Evolutionary conservation across 78 protist genomes (phyloP), one percentile per base, ranked within the genome.

Genomic region (Corallochytrium limacisporum): DNA sequence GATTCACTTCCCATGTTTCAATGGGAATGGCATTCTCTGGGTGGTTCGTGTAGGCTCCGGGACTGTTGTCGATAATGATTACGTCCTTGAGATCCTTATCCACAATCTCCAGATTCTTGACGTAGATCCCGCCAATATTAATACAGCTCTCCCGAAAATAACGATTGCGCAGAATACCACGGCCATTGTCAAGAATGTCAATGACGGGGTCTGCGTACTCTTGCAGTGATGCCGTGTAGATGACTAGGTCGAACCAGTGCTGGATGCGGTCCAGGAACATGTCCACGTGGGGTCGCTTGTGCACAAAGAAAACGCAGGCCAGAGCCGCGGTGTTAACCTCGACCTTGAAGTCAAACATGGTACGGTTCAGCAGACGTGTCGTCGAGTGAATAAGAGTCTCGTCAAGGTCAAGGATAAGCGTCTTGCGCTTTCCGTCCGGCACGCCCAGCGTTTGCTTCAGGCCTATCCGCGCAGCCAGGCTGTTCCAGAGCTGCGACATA

Each of bases 51-150:
- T 78, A 92, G 0, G 91, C 90, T 28, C 78, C 87, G 5, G 97
- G 97, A 24, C 87, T 69, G 49, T 92, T 92, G 69, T 92, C 97
- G 29, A 92, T 66, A 20, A 92, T 77, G 26, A 75, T 53, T 3
- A 69, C 65, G n/a, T 44, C 53, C 26, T 61, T 8, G 10, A 92
- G 50, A 37, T 87, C 91, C 18, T 94, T 74, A 1, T 86, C 91
- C 10, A 92, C 50, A 24, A 83, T 39, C 5, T 70, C n/a, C 36
- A 92, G 66, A 65, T 92, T 92, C 65, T 92, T 92, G 49, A 92
- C 43, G 50, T 74, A 90, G 69, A 66, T 83, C 32, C 94, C 91
- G 33, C 73, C 73, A 12, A 83, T 72, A 32, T 50, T 37, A 5
- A 79, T 72, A 71, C 96, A 91, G 16, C 87, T 53, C 31, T 85